These are phyloP conservation scores for Closterium sp. DNA, from an alignment of 139 green algal species.

Conservation along the genomic window DNA sequence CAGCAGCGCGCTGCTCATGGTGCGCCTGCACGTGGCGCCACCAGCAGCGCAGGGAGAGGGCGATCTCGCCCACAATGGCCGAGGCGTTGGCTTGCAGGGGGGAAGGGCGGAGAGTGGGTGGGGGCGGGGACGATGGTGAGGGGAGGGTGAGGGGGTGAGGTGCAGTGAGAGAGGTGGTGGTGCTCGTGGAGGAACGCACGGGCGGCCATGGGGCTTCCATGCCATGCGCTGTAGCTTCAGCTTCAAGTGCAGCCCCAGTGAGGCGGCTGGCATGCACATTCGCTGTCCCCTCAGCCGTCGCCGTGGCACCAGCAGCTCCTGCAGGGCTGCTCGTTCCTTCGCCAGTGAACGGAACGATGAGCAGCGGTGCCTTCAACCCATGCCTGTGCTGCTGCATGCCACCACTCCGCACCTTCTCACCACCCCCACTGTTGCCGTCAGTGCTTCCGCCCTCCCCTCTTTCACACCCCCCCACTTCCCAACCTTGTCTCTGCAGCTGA, in stretches of 20 bases:
- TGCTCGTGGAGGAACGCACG: neutral
- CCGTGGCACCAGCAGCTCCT: neutral
- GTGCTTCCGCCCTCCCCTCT: neutral
- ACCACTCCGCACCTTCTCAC: neutral
- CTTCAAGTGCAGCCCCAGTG: neutral
- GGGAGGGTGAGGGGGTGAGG: neutral
- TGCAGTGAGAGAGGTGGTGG: neutral
- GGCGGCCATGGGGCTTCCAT: neutral
- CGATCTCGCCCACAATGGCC: neutral
- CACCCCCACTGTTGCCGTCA: neutral
- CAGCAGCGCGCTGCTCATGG: neutral
- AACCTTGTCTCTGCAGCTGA: neutral
- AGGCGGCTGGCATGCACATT: too few relatives aligned
- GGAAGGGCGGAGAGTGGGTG: neutral
- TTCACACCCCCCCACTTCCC: neutral
- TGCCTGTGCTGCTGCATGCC: neutral
- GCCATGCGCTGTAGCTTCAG: neutral
- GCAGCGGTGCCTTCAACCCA: neutral
- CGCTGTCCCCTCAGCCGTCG: too few relatives aligned
- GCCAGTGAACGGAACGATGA: neutral
- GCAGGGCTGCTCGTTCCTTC: neutral
- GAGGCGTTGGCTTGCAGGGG: neutral
- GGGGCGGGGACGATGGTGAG: neutral
- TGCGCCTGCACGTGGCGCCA: neutral
- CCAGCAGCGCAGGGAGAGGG: neutral